Percentiles rank a stretch among this genome's conserved stretches.
phyloP scores from a whole-genome alignment of 208 protist species.

The Trypanosoma rangeli region DNA sequence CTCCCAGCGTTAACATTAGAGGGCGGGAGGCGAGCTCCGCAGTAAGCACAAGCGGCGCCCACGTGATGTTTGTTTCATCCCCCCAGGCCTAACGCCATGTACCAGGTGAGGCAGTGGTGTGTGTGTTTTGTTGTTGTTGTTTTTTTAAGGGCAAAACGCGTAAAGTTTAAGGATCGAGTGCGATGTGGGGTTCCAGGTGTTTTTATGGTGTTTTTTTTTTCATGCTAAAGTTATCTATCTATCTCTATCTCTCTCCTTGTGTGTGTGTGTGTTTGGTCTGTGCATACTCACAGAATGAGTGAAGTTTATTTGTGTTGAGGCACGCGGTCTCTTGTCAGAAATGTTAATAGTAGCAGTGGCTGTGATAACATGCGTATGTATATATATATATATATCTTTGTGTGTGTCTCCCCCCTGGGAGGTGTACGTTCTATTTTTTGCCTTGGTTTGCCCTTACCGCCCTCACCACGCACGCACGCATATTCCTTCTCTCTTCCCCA shows the following conservation, averaged over 20 bases:
- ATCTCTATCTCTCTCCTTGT: background rate
- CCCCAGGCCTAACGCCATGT: background rate
- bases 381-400: background rate
- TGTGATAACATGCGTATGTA: background rate
- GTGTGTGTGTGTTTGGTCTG: background rate
- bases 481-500: background rate
- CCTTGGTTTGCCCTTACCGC: background rate
- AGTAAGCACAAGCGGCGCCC: background rate
- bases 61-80: background rate
- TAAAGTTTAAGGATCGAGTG: conserved; percentile 1
- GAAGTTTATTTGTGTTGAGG: background rate
- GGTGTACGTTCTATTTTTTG: background rate
- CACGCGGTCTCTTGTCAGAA: too few species aligned
- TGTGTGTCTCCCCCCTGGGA: background rate
- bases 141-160: conserved; percentile 12
- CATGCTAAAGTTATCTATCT: conserved; percentile 3
- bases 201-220: conserved; percentile 22
- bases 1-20: too few species aligned
- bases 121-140: too few species aligned
- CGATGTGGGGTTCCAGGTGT: background rate
- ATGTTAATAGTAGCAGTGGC: too few species aligned
- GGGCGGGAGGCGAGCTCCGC: too few species aligned
- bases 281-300: background rate
- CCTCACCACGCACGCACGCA: background rate
- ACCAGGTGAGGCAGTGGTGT: background rate